These are phyloP conservation scores for Penicillium janthinellum DNA, from an alignment of 2,329 filamentous ascomycete species.

Conservation along the genomic window DNA sequence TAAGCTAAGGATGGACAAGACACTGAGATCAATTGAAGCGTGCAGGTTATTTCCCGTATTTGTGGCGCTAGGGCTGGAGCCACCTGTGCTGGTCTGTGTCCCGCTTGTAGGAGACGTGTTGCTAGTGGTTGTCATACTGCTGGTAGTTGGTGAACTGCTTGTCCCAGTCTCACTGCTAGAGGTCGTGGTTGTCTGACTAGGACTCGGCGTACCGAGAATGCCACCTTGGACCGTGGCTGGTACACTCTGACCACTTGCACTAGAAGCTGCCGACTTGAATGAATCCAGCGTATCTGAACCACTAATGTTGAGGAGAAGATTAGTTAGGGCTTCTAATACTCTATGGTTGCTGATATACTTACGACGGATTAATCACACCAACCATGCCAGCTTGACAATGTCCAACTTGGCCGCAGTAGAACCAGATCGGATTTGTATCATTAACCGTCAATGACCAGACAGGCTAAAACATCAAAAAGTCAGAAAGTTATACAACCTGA, in stretches of 20 bases:
- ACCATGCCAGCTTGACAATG: constrained; percentile 77
- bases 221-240: constrained; percentile 11
- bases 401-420: constrained; percentile 73
- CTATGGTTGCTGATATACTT: constrained; percentile 10
- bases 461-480: neutral
- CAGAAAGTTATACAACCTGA: neutral
- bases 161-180: neutral
- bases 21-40: neutral
- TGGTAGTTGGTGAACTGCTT: neutral
- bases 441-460: constrained; percentile 62
- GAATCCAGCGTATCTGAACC: constrained; percentile 10
- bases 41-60: neutral
- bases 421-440: constrained; percentile 71
- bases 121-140: neutral
- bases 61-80: neutral
- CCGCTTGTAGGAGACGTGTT: neutral
- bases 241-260: constrained; percentile 5
- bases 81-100: neutral
- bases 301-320: constrained; percentile 2
- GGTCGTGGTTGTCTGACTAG: neutral
- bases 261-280: constrained; percentile 15
- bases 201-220: constrained; percentile 6
- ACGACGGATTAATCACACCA: constrained; percentile 70
- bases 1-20: neutral
- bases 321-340: neutral